Conservation (phyloP, 768 basidiomycete species). For the Zangia roseola region DNA sequence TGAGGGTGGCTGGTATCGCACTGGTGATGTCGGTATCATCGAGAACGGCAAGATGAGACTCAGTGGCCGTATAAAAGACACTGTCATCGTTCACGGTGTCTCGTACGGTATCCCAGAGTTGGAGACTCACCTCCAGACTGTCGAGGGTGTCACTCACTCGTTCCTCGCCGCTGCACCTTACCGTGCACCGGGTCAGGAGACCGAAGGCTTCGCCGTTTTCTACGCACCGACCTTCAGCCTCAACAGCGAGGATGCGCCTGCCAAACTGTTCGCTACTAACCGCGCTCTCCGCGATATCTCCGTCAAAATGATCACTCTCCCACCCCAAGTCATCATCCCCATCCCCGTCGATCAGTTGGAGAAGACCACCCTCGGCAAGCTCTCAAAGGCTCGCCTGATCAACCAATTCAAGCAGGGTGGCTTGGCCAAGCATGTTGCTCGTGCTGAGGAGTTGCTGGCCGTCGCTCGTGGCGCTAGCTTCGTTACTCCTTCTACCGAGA, state of each 20-base stretch:
- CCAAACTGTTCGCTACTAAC: constrained; percentile 28
- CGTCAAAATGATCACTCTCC: constrained; percentile 34
- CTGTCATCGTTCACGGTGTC: constrained; percentile 39
- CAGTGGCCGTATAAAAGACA: constrained; percentile 29
- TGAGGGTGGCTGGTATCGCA: constrained; percentile 53
- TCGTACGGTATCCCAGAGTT: constrained; percentile 27
- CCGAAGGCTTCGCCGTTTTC: constrained; percentile 2
- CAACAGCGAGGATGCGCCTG: constrained; percentile 20
- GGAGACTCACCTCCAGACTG: not conserved
- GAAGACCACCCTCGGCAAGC: constrained; percentile 44
- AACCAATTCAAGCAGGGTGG: constrained; percentile 37
- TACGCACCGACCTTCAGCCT: constrained; percentile 22
- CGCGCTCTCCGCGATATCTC: constrained; percentile 30
- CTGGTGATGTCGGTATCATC: constrained; percentile 51
- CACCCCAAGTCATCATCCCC: constrained; percentile 39
- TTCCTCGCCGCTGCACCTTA: constrained; percentile 2
- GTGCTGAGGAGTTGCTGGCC: constrained; percentile 27
- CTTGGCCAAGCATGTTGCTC: constrained; percentile 29
- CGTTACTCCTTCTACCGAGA: constrained; percentile 19
- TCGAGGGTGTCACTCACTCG: constrained; percentile 3
- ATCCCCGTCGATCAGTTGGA: constrained; percentile 38
- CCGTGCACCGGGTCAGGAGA: constrained; percentile 2
- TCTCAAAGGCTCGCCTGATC: constrained; percentile 40
- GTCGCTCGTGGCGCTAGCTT: constrained; percentile 25
- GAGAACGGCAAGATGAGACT: constrained; percentile 30